These are phyloP conservation scores for Cocos nucifera DNA, from an alignment of 176 grass and related monocot species.

Conservation along the genomic window DNA sequence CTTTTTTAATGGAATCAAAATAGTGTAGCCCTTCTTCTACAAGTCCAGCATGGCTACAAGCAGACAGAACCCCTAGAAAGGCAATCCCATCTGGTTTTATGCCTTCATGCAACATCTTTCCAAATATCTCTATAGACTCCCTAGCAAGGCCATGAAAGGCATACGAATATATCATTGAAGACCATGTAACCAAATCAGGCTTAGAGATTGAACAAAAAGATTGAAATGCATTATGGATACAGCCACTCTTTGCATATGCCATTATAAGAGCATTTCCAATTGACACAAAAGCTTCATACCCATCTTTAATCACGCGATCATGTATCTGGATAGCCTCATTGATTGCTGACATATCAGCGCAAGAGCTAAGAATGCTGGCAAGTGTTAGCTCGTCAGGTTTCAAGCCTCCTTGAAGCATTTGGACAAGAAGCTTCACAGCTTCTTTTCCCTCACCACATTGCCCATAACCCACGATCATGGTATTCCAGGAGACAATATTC, in stretches of 20 bases:
- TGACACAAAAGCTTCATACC: constrained; percentile 34
- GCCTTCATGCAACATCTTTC: constrained; percentile 49
- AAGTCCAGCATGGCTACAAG: constrained; percentile 66
- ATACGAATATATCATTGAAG: constrained; percentile 56
- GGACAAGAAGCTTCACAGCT: constrained; percentile 35
- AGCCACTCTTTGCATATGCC: constrained; percentile 66
- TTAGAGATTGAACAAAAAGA: constrained; percentile 28
- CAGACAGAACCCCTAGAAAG: constrained; percentile 65
- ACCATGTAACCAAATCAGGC: constrained; percentile 67
- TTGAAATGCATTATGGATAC: constrained; percentile 29
- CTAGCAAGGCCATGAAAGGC: constrained; percentile 43
- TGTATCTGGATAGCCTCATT: constrained; percentile 57
- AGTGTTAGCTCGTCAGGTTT: constrained; percentile 70
- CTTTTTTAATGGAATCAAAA: constrained; percentile 47
- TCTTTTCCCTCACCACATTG: constrained; percentile 33
- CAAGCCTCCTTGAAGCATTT: constrained; percentile 38
- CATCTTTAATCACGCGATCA: constrained; percentile 28
- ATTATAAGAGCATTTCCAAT: constrained; percentile 60
- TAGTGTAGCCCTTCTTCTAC: constrained; percentile 49
- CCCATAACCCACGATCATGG: constrained; percentile 64
- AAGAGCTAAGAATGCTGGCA: constrained; percentile 59
- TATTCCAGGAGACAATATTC: constrained; percentile 65
- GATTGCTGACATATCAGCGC: constrained; percentile 39
- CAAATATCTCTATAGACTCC: constrained; percentile 39
- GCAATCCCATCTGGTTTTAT: constrained; percentile 38